Percentiles rank a stretch among this genome's conserved stretches.
phyloP scores from a whole-genome alignment of 192 early-diverging fungal species.

The Mortierella hygrophila region DNA sequence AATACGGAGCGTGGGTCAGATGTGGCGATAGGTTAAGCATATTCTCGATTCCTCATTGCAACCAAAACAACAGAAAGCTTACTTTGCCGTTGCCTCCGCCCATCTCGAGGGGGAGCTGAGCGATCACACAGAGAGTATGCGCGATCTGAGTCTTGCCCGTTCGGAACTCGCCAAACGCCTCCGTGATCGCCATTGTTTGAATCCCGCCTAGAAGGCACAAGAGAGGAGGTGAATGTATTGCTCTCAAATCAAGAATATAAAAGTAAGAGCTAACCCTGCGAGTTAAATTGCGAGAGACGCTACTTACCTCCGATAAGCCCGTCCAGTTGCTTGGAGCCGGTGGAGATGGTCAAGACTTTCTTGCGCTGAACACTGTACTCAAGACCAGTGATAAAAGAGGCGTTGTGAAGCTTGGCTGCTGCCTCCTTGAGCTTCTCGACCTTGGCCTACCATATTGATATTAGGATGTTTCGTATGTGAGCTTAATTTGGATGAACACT shows the following conservation, averaged over 20 bases:
- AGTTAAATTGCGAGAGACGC: background rate
- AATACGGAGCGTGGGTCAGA: background rate
- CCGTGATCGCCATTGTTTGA: conserved; percentile 86
- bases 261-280: background rate
- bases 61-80: conserved; percentile 2
- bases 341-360: conserved; percentile 76
- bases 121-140: conserved; percentile 83
- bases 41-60: conserved; percentile 57
- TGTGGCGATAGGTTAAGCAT: conserved; percentile 17
- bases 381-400: conserved; percentile 78
- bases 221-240: background rate
- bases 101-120: conserved; percentile 76
- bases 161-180: conserved; percentile 89
- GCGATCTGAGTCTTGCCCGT: conserved; percentile 89
- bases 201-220: conserved; percentile 68
- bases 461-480: background rate
- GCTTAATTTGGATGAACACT: background rate
- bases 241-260: background rate
- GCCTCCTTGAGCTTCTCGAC: conserved; percentile 92
- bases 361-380: conserved; percentile 68
- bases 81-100: conserved; percentile 86
- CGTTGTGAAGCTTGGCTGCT: conserved; percentile 70
- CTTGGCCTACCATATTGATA: conserved; percentile 59
- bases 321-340: conserved; percentile 85
- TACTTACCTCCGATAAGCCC: conserved; percentile 73